phyloP scores from a whole-genome alignment of 2,329 filamentous ascomycete genomes.

The Tolypocladium tropicale region DNA sequence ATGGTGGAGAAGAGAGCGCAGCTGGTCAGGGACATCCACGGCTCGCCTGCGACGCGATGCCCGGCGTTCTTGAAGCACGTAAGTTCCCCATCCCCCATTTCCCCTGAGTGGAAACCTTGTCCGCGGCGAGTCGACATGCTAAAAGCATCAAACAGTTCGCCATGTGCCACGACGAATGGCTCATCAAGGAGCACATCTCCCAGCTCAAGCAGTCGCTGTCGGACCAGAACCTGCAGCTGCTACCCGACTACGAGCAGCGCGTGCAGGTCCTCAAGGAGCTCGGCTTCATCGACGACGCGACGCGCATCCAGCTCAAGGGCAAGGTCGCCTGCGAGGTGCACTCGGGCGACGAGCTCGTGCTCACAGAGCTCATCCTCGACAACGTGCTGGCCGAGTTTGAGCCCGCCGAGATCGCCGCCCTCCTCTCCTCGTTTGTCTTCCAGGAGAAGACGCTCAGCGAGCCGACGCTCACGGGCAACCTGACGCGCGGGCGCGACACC shows the following conservation, averaged over 20 bases:
- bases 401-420: slow-evolving; percentile 88
- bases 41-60: slow-evolving; percentile 58
- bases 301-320: slow-evolving; percentile 88
- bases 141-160: slow-evolving; percentile 57
- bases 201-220: slow-evolving; percentile 83
- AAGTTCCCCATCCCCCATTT: no score
- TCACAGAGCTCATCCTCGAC: slow-evolving; percentile 92
- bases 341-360: slow-evolving; percentile 88
- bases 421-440: slow-evolving; percentile 92
- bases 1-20: slow-evolving; percentile 61
- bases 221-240: slow-evolving; percentile 88
- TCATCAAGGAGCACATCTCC: slow-evolving; percentile 87
- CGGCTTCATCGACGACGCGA: slow-evolving; percentile 78
- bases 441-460: slow-evolving; percentile 86
- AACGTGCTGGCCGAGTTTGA: slow-evolving; percentile 94
- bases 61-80: slow-evolving; percentile 79
- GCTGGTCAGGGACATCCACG: slow-evolving; percentile 51
- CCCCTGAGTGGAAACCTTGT: no score
- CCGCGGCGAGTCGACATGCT: background rate
- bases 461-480: slow-evolving; percentile 69
- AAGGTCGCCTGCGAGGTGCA: slow-evolving; percentile 98
- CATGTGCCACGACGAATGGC: slow-evolving; percentile 94
- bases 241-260: slow-evolving; percentile 94
- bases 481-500: slow-evolving; percentile 73
- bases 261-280: slow-evolving; percentile 87